These are phyloP conservation scores for Trichoderma sp. DNA, from an alignment of 2,329 filamentous ascomycete genomes.

Conservation along the genomic window DNA sequence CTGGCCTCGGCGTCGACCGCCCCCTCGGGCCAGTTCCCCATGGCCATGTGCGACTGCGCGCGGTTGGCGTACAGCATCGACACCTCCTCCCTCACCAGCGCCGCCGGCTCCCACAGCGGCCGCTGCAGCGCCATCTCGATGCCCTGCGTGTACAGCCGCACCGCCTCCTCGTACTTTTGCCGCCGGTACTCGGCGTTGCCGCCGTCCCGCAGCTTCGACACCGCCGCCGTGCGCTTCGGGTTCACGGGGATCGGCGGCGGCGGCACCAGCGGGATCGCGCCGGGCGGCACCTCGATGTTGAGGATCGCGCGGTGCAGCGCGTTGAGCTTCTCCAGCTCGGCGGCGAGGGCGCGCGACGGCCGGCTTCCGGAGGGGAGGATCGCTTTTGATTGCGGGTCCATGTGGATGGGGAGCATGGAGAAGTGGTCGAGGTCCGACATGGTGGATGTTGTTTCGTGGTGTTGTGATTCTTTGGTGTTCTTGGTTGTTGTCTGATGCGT, in stretches of 20 bases:
- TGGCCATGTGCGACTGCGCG: slow-evolving; percentile 85
- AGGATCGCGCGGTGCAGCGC: slow-evolving; percentile 74
- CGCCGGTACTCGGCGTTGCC: slow-evolving; percentile 85
- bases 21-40: slow-evolving; percentile 80
- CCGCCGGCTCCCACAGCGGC: slow-evolving; percentile 84
- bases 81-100: slow-evolving; percentile 82
- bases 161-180: slow-evolving; percentile 70
- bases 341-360: slow-evolving; percentile 54
- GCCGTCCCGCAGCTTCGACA: slow-evolving; percentile 86
- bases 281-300: slow-evolving; percentile 50
- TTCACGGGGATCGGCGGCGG: slow-evolving; percentile 89
- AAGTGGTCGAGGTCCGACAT: slow-evolving; percentile 72
- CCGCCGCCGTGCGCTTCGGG: slow-evolving; percentile 84
- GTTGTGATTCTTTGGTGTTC: not conserved
- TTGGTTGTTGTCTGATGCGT: not conserved
- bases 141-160: slow-evolving; percentile 80
- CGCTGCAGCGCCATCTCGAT: slow-evolving; percentile 84
- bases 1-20: slow-evolving; percentile 85
- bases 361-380: slow-evolving; percentile 47
- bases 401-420: slow-evolving; percentile 75
- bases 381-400: slow-evolving; percentile 81
- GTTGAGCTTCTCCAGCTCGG: slow-evolving; percentile 76
- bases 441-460: slow-evolving; percentile 27
- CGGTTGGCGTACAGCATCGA: slow-evolving; percentile 80
- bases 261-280: slow-evolving; percentile 66